These are phyloP conservation scores for Tarenaya hassleriana DNA, from an alignment of 345 rosid genomes.

Conservation along the genomic window DNA sequence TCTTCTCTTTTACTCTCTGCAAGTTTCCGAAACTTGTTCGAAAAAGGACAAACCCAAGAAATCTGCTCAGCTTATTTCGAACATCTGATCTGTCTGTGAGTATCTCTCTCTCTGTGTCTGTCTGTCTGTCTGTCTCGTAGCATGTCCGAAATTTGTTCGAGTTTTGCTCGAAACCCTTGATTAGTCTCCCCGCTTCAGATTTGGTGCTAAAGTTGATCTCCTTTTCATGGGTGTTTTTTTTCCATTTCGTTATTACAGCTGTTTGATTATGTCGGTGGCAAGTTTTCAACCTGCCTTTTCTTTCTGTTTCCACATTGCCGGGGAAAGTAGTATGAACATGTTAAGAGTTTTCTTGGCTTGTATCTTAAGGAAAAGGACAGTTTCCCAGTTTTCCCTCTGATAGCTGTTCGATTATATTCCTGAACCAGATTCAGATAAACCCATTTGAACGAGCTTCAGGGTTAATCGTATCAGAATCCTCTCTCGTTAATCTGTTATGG, in stretches of 20 bases:
- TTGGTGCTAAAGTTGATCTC: not conserved
- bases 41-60: too few relatives aligned
- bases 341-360: conserved; percentile 19
- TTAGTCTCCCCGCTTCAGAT: too few relatives aligned
- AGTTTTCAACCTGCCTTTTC: conserved; percentile 19
- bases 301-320: conserved; percentile 19
- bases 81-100: too few relatives aligned
- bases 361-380: conserved; percentile 17
- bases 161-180: too few relatives aligned
- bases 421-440: conserved; percentile 13
- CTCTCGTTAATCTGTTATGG: not conserved
- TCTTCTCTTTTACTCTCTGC: too few relatives aligned
- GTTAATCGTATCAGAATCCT: not conserved
- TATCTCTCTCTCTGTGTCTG: too few relatives aligned
- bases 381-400: not conserved
- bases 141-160: too few relatives aligned
- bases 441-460: not conserved
- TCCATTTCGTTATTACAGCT: conserved; percentile 16
- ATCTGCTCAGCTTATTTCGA: too few relatives aligned
- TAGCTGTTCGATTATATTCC: conserved; percentile 1
- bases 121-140: too few relatives aligned
- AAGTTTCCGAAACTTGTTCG: too few relatives aligned
- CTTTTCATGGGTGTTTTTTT: not conserved
- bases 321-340: conserved; percentile 12
- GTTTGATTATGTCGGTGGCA: conserved; percentile 27